Conservation (phyloP, 495 filamentous ascomycete genomes). For the Parathielavia hyrcaniae region DNA sequence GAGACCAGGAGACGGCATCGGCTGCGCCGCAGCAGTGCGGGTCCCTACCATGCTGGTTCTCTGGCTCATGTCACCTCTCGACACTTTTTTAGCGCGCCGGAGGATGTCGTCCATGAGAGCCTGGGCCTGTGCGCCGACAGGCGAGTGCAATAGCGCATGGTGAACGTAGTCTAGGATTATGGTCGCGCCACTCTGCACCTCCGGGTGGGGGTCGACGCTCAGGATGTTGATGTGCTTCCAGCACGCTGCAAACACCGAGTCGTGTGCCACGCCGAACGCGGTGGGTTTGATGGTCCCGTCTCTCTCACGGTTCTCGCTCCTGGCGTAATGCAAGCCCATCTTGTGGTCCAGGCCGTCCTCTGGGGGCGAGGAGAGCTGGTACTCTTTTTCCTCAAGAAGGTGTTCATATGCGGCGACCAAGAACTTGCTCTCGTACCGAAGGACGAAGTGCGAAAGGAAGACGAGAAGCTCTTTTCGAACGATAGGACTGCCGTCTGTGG, state of each 20-base stretch:
- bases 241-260: slow-evolving; percentile 82
- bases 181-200: slow-evolving; percentile 77
- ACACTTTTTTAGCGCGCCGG: slow-evolving; percentile 47
- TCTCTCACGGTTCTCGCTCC: slow-evolving; percentile 43
- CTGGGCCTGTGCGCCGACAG: slow-evolving; percentile 63
- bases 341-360: slow-evolving; percentile 51
- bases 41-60: slow-evolving; percentile 39
- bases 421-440: slow-evolving; percentile 87
- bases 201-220: slow-evolving; percentile 90
- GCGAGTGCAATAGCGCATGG: slow-evolving; percentile 65
- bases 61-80: slow-evolving; percentile 43
- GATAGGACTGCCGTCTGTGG: slow-evolving; percentile 83
- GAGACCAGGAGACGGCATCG: slow-evolving; percentile 42
- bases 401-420: slow-evolving; percentile 89
- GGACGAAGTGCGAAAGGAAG: slow-evolving; percentile 87
- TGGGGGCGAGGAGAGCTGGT: slow-evolving; percentile 44
- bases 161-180: slow-evolving; percentile 81
- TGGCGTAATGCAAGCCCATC: slow-evolving; percentile 50
- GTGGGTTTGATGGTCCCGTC: slow-evolving; percentile 46
- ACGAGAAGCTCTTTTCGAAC: slow-evolving; percentile 89
- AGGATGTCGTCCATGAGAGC: slow-evolving; percentile 68
- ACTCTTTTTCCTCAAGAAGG: slow-evolving; percentile 74
- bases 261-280: slow-evolving; percentile 60
- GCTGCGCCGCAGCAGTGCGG: slow-evolving; percentile 35
- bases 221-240: slow-evolving; percentile 91